Base-by-base conservation (phyloP, 1,284 basidiomycete genomes). In the Pyrrhoderma lamaoense region DNA sequence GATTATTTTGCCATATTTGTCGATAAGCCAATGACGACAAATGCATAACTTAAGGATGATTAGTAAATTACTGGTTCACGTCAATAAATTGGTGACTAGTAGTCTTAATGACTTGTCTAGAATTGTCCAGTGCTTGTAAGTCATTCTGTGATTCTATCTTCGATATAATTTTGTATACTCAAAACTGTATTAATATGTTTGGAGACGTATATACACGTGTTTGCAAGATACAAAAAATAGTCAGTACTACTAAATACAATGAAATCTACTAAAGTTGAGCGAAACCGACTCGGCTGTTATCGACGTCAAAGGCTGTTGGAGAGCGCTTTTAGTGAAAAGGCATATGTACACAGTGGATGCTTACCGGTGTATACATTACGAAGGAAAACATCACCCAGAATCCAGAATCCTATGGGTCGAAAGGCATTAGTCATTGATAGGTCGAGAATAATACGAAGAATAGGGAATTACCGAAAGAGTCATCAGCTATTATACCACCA, bases 311-410 rank as follows among this genome's bases (percentile, higher is more conserved):
- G 8, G 49, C 58, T 59, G 22, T 21, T 22, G 36, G 19, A 45
- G 43, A 23, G 25, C 21, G 16, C 31, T 9, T 9, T 25, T 18
- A 34, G 37, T 21, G 8, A 22, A 18, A 19, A 23, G 22, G 22
- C 11, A n/a, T n/a, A 25, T 21, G 38, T 34, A 39, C 3, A 36
- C 31, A 34, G 16, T 27, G 16, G n/a, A 36, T 13, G 27, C 57
- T 53, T 35, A 59, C 58, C 45, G 21, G 57, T 58, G 45, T 59
- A 59, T 14, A 58, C 57, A 43, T 59, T 59, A 48, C 53, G 46
- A n/a, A 59, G 40, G 53, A 59, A 59, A 18, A 59, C 55, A 23
- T 59, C 58, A 19, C 58, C 58, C 34, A 53, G 48, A 34, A 59
- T 56, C 53, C 57, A 59, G 52, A 59, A 36, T 45, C 48, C 49